phyloP scores from a whole-genome alignment of 768 basidiomycete species.

The Mrakia hoshinonis region DNA sequence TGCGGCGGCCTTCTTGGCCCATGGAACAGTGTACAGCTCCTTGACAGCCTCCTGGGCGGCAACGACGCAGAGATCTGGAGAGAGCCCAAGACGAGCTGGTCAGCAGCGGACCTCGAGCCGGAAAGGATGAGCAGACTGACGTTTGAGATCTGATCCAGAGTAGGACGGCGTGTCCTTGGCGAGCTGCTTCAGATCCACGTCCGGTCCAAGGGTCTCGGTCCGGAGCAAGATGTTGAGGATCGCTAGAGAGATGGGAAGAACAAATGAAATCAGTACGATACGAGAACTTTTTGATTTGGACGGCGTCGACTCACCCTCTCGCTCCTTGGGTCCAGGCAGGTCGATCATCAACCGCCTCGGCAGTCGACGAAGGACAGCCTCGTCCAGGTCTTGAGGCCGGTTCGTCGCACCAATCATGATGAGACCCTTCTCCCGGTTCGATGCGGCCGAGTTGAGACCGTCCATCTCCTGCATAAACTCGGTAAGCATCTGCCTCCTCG shows the following conservation, averaged over 20 bases:
- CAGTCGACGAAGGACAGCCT: constrained; percentile 79
- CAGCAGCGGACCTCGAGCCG: constrained; percentile 10
- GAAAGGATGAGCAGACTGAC: constrained; percentile 46
- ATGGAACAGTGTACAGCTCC: constrained; percentile 70
- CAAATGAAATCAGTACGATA: background rate
- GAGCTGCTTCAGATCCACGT: constrained; percentile 54
- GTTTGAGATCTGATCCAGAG: constrained; percentile 90
- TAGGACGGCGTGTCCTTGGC: constrained; percentile 72
- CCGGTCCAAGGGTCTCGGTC: constrained; percentile 62
- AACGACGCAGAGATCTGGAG: constrained; percentile 76
- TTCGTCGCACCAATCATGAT: constrained; percentile 94
- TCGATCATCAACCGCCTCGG: constrained; percentile 81
- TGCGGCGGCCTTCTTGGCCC: constrained; percentile 42
- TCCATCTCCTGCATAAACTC: constrained; percentile 68
- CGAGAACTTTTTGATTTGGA: background rate
- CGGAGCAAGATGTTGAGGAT: constrained; percentile 78
- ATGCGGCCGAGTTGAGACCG: constrained; percentile 53
- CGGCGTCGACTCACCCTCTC: constrained; percentile 55
- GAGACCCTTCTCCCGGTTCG: constrained; percentile 67
- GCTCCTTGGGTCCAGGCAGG: constrained; percentile 74
- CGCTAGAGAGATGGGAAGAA: constrained; percentile 45
- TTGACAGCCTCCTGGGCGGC: constrained; percentile 88
- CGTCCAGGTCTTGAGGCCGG: constrained; percentile 47
- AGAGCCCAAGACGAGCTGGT: background rate
- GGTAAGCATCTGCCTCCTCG: constrained; percentile 63